Base-by-base conservation (phyloP, 2,329 filamentous ascomycete genomes). In the Colletotrichum sp. region DNA sequence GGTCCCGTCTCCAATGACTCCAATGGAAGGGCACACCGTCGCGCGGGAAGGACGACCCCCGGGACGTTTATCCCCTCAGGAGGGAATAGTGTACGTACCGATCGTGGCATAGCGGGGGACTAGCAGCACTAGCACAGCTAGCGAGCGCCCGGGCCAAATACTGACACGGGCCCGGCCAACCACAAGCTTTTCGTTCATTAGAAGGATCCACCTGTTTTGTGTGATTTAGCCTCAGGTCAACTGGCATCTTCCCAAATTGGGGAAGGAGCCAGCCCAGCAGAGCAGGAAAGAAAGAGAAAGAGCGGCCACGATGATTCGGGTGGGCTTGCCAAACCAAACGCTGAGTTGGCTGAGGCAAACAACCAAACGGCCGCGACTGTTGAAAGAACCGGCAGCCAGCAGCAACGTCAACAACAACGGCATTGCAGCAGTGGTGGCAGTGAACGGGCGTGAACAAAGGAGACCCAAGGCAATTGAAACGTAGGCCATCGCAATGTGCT, bases 151-250 rank as follows among this genome's bases (percentile, higher is more conserved):
- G 59, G 73, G 34, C 64, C 32, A 44, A 6, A 32, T 18, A 24
- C 44, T 52, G 73, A 72, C 69, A 64, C 49, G 59, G 64, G 12
- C 69, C 57, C 34, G 63, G 64, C 73, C 70, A 73, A 68, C 64
- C 73, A 76, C 65, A 73, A 76, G 74, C 63, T 72, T 73, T 62
- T 49, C 39, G 21, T 18, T 64, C 32, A 30, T 28, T 28, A n/a
- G 39, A 59, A 15, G 26, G 70, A 36, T 21, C 68, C 68, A 60
- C 60, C 28, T 21, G 72, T 52, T 26, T 72, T 24, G 39, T 62
- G 60, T 15, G 34, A 39, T 68, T 63, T 63, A 60, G 67, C n/a
- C 21, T 44, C n/a, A 63, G 39, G 44, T 65, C 24, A 16, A 49
- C 44, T 65, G 26, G 72, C 52, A 67, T 71, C 26, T 65, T 75